Conservation (phyloP, 2,329 filamentous ascomycete genomes). For the Epichloe sp. region DNA sequence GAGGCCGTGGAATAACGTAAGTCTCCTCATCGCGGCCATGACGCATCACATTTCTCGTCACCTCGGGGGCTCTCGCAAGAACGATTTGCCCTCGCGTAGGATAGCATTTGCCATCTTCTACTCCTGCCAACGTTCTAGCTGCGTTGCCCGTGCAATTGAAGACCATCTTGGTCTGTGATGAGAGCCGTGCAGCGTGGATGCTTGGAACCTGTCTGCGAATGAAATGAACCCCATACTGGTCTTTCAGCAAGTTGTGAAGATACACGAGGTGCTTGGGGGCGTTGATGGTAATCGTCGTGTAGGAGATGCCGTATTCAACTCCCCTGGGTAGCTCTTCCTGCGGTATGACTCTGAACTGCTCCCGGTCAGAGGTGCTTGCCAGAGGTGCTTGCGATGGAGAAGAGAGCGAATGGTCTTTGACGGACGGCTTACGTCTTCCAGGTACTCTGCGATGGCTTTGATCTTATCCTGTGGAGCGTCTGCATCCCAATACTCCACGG, state of each 20-base stretch:
- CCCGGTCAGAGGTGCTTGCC: too few relatives aligned
- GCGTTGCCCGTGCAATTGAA: constrained; percentile 25
- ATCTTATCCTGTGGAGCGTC: constrained; percentile 26
- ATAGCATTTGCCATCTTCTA: constrained; percentile 25
- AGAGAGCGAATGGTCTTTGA: not conserved
- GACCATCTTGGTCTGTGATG: constrained; percentile 17
- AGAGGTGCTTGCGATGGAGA: too few relatives aligned
- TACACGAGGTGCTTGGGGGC: constrained; percentile 25
- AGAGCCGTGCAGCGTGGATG: constrained; percentile 14
- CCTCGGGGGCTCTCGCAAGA: constrained; percentile 17
- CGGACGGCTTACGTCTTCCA: constrained; percentile 22
- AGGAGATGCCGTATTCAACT: constrained; percentile 21
- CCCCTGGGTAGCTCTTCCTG: constrained; percentile 16
- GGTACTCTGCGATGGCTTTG: constrained; percentile 25
- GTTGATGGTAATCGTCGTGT: constrained; percentile 24
- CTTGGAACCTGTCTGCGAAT: constrained; percentile 15
- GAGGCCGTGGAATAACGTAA: constrained; percentile 25
- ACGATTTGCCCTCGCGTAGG: constrained; percentile 28
- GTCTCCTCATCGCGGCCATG: constrained; percentile 26
- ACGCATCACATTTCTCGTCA: constrained; percentile 24
- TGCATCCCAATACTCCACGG: constrained; percentile 28
- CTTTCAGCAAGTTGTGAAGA: constrained; percentile 13
- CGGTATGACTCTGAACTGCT: constrained; percentile 19
- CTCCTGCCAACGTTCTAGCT: constrained; percentile 20
- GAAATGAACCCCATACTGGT: constrained; percentile 20